A percentile compares a stretch with the other conserved stretches of the same genome.
Evolutionary conservation across 805 yeast genomes (phyloP).

Genomic region (Starmerella sp.): DNA sequence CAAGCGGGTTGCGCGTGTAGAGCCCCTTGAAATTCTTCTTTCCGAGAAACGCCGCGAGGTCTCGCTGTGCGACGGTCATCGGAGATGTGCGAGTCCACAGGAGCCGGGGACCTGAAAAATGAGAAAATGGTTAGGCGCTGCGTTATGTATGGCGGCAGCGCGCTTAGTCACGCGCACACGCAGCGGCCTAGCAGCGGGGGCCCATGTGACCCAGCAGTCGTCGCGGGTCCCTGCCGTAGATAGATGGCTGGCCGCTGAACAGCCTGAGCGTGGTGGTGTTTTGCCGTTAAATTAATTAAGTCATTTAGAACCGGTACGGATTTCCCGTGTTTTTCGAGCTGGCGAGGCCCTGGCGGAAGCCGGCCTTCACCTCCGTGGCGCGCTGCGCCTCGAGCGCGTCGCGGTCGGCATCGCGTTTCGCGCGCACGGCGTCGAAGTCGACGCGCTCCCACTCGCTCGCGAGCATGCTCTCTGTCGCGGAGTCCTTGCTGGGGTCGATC

Average conservation of each 20-base stretch:
- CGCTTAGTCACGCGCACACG: not conserved
- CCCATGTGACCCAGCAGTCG: too few relatives aligned
- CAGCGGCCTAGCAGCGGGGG: too few relatives aligned
- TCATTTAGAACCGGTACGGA: slow-evolving; percentile 17
- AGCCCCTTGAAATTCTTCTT: slow-evolving; percentile 77
- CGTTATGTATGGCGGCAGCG: not conserved
- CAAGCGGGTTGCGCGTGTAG: slow-evolving; percentile 64
- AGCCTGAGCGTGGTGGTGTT: too few relatives aligned
- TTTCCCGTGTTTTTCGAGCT: slow-evolving; percentile 15
- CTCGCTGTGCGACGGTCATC: slow-evolving; percentile 23
- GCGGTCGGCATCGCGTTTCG: slow-evolving; percentile 26
- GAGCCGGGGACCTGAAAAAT: slow-evolving; percentile 3
- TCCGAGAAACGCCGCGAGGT: slow-evolving; percentile 63
- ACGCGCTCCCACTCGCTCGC: slow-evolving; percentile 41
- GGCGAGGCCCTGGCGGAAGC: slow-evolving; percentile 17
- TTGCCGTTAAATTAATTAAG: not conserved
- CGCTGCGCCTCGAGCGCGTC: slow-evolving; percentile 18
- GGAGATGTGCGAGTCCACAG: not conserved
- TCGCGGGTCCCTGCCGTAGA: too few relatives aligned
- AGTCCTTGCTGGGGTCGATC: slow-evolving; percentile 78
- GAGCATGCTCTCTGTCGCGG: slow-evolving; percentile 40
- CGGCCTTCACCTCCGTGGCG: slow-evolving; percentile 13
- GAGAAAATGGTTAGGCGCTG: not conserved
- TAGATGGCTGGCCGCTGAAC: too few relatives aligned
- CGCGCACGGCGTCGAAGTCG: slow-evolving; percentile 51